These are phyloP conservation scores for Hondaea fermentalgiana DNA, from an alignment of 108 stramenopile species.

Conservation along the genomic window DNA sequence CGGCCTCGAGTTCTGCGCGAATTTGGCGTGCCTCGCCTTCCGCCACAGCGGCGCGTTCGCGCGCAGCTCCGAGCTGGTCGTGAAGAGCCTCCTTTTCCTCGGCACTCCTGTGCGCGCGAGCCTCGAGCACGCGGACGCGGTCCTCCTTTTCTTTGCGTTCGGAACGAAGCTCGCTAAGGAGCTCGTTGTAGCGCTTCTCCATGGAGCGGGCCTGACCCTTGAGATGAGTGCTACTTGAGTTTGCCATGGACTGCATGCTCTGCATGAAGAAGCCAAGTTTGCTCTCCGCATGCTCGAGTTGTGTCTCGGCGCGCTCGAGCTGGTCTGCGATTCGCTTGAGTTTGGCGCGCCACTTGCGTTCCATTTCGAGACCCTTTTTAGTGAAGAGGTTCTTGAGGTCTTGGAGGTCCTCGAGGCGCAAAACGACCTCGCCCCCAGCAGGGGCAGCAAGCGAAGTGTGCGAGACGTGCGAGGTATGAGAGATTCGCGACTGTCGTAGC, in stretches of 20 bases:
- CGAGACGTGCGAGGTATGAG: no score
- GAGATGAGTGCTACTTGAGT: background rate
- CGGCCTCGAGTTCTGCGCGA: background rate
- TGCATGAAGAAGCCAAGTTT: background rate
- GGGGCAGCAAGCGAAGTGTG: no score
- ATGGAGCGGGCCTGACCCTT: background rate
- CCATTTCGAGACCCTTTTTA: background rate
- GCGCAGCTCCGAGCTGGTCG: background rate
- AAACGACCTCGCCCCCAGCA: background rate
- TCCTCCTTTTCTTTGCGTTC: background rate
- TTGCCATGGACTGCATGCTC: background rate
- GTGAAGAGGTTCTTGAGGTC: background rate
- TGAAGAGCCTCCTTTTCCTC: background rate
- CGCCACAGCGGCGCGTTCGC: background rate
- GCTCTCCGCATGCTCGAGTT: background rate
- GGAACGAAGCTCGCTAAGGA: background rate
- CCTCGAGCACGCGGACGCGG: background rate
- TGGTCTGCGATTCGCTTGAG: background rate
- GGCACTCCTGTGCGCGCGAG: background rate
- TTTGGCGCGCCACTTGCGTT: background rate
- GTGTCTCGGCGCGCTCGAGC: background rate
- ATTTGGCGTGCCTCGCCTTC: slow-evolving; percentile 5
- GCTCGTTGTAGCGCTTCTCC: background rate
- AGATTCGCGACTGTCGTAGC: no score
- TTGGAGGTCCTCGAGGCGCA: background rate